phyloP scores from a whole-genome alignment of 192 early-diverging fungal species.

The Ramicandelaber brevisporus region DNA sequence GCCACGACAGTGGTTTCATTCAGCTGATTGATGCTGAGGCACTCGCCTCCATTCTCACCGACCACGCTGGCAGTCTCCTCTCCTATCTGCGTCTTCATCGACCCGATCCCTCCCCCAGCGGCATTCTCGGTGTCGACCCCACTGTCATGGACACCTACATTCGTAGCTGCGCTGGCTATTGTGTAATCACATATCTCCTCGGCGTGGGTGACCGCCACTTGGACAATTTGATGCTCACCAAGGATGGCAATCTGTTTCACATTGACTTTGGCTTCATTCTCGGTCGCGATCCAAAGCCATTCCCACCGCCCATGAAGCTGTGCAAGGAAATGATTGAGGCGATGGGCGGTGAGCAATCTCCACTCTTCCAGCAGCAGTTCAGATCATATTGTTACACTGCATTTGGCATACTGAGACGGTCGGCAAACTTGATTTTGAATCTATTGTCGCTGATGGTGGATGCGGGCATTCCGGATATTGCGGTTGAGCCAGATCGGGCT shows the following conservation, averaged over 20 bases:
- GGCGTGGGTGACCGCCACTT: constrained; percentile 96
- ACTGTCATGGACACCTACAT: constrained; percentile 88
- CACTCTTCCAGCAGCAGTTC: constrained; percentile 76
- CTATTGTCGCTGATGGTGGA: constrained; percentile 96
- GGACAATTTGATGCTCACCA: constrained; percentile 82
- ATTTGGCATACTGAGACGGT: constrained; percentile 78
- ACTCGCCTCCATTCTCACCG: constrained; percentile 65
- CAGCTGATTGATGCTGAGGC: constrained; percentile 84
- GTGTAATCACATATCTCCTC: constrained; percentile 92
- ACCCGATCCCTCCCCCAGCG: constrained; percentile 24
- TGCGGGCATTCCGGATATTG: constrained; percentile 89
- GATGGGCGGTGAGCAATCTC: constrained; percentile 83
- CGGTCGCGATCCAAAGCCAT: constrained; percentile 96
- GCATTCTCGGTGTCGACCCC: constrained; percentile 35
- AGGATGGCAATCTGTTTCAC: constrained; percentile 75
- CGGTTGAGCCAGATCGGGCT: constrained; percentile 91
- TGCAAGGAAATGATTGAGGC: constrained; percentile 99
- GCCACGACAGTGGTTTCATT: constrained; percentile 80
- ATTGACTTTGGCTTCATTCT: constrained; percentile 98
- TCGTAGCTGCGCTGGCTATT: constrained; percentile 92
- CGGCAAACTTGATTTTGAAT: constrained; percentile 88
- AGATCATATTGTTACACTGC: constrained; percentile 82
- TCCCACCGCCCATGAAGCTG: constrained; percentile 99
- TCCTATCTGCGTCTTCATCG: constrained; percentile 54
- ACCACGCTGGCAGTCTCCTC: constrained; percentile 61